Percentiles rank a stretch among this genome's conserved stretches.
Evolutionary conservation across 148 eudicot genomes (phyloP).

Genomic region (Hydrangea macrophylla): DNA sequence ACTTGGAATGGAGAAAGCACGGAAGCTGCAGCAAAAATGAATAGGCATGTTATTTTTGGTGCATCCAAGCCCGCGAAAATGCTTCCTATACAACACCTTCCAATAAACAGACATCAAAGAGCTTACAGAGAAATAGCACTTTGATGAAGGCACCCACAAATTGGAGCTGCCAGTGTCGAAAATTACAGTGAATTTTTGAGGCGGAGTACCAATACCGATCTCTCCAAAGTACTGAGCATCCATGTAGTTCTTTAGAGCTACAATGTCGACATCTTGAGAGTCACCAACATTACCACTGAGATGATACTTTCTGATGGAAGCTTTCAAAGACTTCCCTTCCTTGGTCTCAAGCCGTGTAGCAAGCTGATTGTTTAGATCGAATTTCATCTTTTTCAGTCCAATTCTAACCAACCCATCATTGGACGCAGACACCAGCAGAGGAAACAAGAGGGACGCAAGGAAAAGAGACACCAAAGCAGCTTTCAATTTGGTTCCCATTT

Average conservation of each 20-base stretch:
- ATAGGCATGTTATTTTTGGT: no score
- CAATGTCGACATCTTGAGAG: constrained; percentile 44
- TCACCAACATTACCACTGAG: constrained; percentile 24
- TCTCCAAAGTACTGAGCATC: no score
- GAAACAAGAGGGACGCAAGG: constrained; percentile 39
- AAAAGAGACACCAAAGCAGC: constrained; percentile 32
- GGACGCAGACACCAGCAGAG: constrained; percentile 32
- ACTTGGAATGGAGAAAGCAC: constrained; percentile 70
- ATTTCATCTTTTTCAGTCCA: no score
- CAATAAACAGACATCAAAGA: not conserved
- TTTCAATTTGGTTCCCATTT: constrained; percentile 36
- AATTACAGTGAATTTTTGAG: constrained; percentile 74
- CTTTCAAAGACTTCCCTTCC: constrained; percentile 31
- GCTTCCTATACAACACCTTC: not conserved
- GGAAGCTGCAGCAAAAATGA: no score
- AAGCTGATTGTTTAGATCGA: constrained; percentile 46
- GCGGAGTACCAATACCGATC: constrained; percentile 77
- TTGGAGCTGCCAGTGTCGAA: constrained; percentile 86
- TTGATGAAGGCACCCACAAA: constrained; percentile 77
- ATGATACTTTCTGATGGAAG: constrained; percentile 33
- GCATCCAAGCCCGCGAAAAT: no score
- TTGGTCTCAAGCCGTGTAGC: constrained; percentile 39
- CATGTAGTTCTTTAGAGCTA: constrained; percentile 63
- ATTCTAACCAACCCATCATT: no score
- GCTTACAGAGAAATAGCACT: constrained; percentile 69